Evolutionary conservation across 257 asterid genomes (phyloP).

Genomic region (Plectranthus barbatus): DNA sequence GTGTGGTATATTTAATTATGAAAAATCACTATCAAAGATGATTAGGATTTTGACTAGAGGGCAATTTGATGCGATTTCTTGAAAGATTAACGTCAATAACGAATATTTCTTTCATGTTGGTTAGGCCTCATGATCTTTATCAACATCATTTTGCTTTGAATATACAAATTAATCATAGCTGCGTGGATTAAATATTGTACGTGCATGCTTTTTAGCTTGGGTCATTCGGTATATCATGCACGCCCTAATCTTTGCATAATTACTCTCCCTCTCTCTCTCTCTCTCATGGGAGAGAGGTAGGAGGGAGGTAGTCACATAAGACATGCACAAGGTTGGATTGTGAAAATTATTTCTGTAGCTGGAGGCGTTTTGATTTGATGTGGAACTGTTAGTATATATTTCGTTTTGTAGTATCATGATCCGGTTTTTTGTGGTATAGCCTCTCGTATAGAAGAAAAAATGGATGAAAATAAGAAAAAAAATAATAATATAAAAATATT

Average conservation of each 20-base stretch:
- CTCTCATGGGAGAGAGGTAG: background rate
- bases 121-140: background rate
- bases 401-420: too few species aligned
- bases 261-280: background rate
- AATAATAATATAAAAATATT: too few species aligned
- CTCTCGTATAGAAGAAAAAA: too few species aligned
- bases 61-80: background rate
- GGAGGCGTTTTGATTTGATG: too few species aligned
- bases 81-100: background rate
- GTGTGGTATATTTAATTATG: too few species aligned
- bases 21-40: conserved; percentile 18
- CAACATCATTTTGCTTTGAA: background rate
- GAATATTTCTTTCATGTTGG: background rate
- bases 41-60: conserved; percentile 2
- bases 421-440: too few species aligned
- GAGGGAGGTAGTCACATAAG: too few species aligned
- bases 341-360: too few species aligned
- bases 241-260: conserved; percentile 11
- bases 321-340: too few species aligned
- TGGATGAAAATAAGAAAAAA: too few species aligned
- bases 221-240: conserved; percentile 22
- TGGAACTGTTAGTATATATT: too few species aligned
- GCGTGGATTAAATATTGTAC: too few species aligned
- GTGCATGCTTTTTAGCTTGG: conserved; percentile 24
- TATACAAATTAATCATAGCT: background rate